Percentiles rank a stretch among this genome's conserved stretches.
Conservation (phyloP, 495 filamentous ascomycete genomes). For the Talaromyces adpressus region DNA sequence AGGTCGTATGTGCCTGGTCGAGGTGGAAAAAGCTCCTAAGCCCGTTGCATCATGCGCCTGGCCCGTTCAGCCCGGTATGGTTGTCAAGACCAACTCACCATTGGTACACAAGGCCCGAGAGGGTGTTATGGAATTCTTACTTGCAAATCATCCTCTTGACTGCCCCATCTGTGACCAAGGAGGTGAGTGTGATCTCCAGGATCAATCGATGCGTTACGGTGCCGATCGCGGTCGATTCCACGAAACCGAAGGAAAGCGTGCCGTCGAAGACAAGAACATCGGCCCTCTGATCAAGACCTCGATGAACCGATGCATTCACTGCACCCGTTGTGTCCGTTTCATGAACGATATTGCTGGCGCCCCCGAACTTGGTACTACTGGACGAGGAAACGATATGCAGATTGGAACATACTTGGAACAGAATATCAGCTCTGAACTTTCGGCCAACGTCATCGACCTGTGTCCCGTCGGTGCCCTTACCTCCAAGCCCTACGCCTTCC, state of each 20-base stretch:
- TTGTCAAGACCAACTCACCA: constrained; percentile 95
- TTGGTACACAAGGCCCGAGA: constrained; percentile 94
- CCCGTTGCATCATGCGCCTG: constrained; percentile 97
- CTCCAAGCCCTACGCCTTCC: constrained; percentile 96
- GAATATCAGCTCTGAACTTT: constrained; percentile 86
- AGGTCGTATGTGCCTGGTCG: constrained; percentile 95
- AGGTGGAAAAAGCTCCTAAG: constrained; percentile 92
- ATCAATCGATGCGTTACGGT: constrained; percentile 98
- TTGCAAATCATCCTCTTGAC: constrained; percentile 95
- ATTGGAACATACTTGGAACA: constrained; percentile 96
- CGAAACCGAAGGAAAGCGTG: constrained; percentile 89
- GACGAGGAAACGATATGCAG: constrained; percentile 93
- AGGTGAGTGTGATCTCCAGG: constrained; percentile 96
- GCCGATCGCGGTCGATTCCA: constrained; percentile 95
- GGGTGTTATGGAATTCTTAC: constrained; percentile 97
- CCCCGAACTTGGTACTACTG: constrained; percentile 86
- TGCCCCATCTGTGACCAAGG: constrained; percentile 98
- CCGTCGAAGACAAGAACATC: constrained; percentile 98
- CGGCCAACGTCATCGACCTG: constrained; percentile 95
- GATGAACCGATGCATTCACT: constrained; percentile 99
- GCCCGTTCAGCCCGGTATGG: constrained; percentile 98
- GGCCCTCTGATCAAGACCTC: constrained; percentile 98
- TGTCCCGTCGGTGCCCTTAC: constrained; percentile 95
- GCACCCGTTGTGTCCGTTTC: constrained; percentile 94
- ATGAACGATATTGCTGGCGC: constrained; percentile 96